Evolutionary conservation across 2,329 filamentous ascomycete genomes (phyloP), one percentile per base, ranked within the genome.

Genomic region (Trichoderma sp.): DNA sequence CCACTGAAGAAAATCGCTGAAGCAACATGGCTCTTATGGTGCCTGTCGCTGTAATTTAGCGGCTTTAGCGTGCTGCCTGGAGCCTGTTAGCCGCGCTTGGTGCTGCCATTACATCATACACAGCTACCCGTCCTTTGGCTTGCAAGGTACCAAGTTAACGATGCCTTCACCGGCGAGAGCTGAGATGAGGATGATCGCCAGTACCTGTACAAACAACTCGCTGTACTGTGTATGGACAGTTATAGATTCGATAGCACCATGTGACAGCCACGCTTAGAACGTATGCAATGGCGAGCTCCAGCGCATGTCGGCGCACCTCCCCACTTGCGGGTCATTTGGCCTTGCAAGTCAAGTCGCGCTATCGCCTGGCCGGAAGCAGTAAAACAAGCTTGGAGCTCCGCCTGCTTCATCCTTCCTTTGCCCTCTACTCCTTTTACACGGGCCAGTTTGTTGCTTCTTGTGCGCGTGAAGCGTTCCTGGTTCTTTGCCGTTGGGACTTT

Each of bases 101-200:
- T 43, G 39, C 55, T 61, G 61, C 52, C 37, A 68, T 68, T 63
- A 68, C 59, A 63, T 68, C 59, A 68, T 68, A 18, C 28, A 32
- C 46, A 24, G 21, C 14, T 54, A 26, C 51, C 51, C 51, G 51
- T 34, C 24, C 21, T 34, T 28, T 64, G 54, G 60, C 30, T 54
- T 14, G 32, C 46, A 21, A 49, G 46, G n/a, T 5, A 49, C 14
- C 46, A 18, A 18, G 39, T 24, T 34, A 61, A 51, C 43, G 59
- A 61, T 61, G 59, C 6, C 59, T 51, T 61, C 59, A 26, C 2
- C 26, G 26, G 43, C 58, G 34, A 11, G 39, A 34, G n/a, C 16
- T 59, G 24, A 11, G 14, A 11, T n/a, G 3, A 8, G 5, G 14
- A 34, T 5, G 39, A 43, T 43, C 39, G 7, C 39, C 39, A 43